Percentiles rank a stretch among this genome's conserved stretches.
phyloP scores from a whole-genome alignment of 768 basidiomycete genomes.

The Rubroboletus satanas region DNA sequence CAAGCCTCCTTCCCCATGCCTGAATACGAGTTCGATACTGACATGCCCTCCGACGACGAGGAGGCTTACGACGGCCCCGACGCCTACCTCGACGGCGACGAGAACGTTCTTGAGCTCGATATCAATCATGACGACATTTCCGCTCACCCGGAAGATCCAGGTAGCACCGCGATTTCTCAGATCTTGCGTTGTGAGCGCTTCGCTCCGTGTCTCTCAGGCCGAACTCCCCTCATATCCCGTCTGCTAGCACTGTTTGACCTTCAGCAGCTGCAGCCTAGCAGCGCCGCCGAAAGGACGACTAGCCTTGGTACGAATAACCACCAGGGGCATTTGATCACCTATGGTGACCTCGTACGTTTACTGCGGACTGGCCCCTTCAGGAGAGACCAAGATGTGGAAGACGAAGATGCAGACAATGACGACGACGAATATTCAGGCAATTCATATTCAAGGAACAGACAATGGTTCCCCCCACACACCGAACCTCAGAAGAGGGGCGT shows the following conservation, averaged over 20 bases:
- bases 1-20: slow-evolving; percentile 12
- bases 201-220: neutral
- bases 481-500: slow-evolving; percentile 64
- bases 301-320: neutral
- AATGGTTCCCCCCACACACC: slow-evolving; percentile 40
- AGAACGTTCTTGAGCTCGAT: slow-evolving; percentile 35
- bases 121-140: slow-evolving; percentile 22
- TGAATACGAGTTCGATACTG: slow-evolving; percentile 19
- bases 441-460: slow-evolving; percentile 24
- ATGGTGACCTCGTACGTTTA: slow-evolving; percentile 25
- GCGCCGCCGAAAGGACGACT: slow-evolving; percentile 7
- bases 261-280: slow-evolving; percentile 20
- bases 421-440: slow-evolving; percentile 26
- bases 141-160: neutral
- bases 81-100: slow-evolving; percentile 33
- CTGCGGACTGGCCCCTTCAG: slow-evolving; percentile 12
- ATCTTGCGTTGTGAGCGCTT: slow-evolving; percentile 29
- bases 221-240: slow-evolving; percentile 2
- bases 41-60: slow-evolving; percentile 26
- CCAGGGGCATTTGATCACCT: slow-evolving; percentile 14
- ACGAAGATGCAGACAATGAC: slow-evolving; percentile 39
- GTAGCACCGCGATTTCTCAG: slow-evolving; percentile 19
- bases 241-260: slow-evolving; percentile 28
- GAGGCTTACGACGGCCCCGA: slow-evolving; percentile 35
- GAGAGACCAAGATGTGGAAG: slow-evolving; percentile 38